Evolutionary conservation across 352 stramenopile species (phyloP), one percentile per base, ranked within the genome.

Genomic region (Pythium phragmitis): DNA sequence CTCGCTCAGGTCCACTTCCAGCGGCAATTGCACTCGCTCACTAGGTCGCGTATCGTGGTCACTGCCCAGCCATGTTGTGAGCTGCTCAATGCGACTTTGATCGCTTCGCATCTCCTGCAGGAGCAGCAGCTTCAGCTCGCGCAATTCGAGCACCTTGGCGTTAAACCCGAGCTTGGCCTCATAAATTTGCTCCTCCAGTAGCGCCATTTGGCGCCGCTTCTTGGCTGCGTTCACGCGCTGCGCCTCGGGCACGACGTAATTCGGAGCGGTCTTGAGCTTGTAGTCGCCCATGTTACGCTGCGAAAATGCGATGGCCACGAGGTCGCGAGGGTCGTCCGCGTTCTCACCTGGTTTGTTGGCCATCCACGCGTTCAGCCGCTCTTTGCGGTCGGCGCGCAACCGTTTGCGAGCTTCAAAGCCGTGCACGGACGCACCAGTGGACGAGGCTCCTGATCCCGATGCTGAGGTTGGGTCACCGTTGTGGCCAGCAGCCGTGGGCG

Each of bases 201-300:
- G 69, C 33, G 84, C 84, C 73, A 96, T 92, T 57, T 97, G 86
- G n/a, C 79, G 65, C 13, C 87, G 64, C 60, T 98, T 98, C 66
- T 94, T 96, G 23, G 80, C 80, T 4, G 91, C 85, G 49, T 98
- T 97, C 21, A 98, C 82, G 30, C 84, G 89, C 66, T 96, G 88
- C 19, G 90, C 77, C 56, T 96, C 79, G 6, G 92, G 92, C 11
- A 98, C 92, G 6, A 96, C 86, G 63, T 98, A 98, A 55, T 89
- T 80, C 7, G 71, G 63, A 11, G 78, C 83, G 3, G 79, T 91
- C 72, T 98, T 98, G 42, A 98, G 69, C 63, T 97, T 96, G 74
- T 96, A 98, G 72, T 97, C 91, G 3, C 92, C 91, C 81, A 97
- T 92, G 64, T 96, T 94, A 33, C 86, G 77, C 54, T 84, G 79